These are phyloP conservation scores for Saussurea involucrata DNA, from an alignment of 129 eudicot species.

Conservation along the genomic window DNA sequence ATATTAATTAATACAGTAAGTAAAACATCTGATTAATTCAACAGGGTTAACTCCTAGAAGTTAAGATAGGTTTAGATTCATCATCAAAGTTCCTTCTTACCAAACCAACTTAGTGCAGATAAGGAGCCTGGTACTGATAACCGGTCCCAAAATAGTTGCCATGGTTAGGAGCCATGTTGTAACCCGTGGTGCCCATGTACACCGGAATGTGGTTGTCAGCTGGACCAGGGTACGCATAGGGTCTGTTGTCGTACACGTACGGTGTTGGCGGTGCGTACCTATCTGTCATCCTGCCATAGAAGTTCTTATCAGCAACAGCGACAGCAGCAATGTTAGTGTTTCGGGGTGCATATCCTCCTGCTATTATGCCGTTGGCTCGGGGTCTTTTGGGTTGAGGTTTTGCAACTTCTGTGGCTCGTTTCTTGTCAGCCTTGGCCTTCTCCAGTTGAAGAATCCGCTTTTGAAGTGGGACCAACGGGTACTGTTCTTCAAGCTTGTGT, in stretches of 20 bases:
- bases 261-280: constrained; percentile 76
- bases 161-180: constrained; percentile 65
- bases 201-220: constrained; percentile 57
- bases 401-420: constrained; percentile 76
- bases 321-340: constrained; percentile 36
- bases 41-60: constrained; percentile 56
- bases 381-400: constrained; percentile 96
- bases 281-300: constrained; percentile 52
- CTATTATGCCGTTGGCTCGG: constrained; percentile 60
- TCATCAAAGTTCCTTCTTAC: constrained; percentile 45
- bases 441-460: constrained; percentile 67
- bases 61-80: constrained; percentile 57
- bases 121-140: constrained; percentile 89
- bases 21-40: constrained; percentile 39
- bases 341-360: constrained; percentile 47
- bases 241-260: constrained; percentile 63
- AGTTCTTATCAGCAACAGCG: constrained; percentile 50
- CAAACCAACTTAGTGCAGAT: constrained; percentile 72
- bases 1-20: constrained; percentile 28
- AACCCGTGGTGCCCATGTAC: constrained; percentile 54
- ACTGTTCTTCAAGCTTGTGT: constrained; percentile 83
- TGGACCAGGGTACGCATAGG: constrained; percentile 68
- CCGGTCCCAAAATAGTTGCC: constrained; percentile 72
- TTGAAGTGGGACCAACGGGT: constrained; percentile 70
- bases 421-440: constrained; percentile 97